These are phyloP conservation scores for Mimosa pudica DNA, from an alignment of 306 rosid species.

Conservation along the genomic window DNA sequence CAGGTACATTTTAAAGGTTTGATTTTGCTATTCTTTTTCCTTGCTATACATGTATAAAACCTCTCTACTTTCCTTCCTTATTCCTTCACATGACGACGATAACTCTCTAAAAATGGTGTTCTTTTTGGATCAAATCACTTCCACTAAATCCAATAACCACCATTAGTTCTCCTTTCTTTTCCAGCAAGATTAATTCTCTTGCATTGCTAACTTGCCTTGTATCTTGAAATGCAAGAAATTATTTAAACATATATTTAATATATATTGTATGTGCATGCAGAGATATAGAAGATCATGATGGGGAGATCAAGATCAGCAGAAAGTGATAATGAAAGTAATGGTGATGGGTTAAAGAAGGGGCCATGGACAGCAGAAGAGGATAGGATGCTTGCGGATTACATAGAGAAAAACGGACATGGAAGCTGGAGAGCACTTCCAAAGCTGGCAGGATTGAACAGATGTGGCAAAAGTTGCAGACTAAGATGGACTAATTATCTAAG, in stretches of 20 bases:
- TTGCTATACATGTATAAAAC: neutral
- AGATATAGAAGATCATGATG: neutral
- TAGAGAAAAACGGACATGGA: constrained; percentile 68
- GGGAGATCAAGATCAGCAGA: neutral
- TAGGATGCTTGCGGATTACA: constrained; percentile 38
- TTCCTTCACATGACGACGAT: neutral
- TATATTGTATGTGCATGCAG: neutral
- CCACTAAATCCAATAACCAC: neutral
- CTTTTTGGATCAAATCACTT: neutral
- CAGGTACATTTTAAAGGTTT: constrained; percentile 32
- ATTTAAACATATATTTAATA: neutral
- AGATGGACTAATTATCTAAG: constrained; percentile 82
- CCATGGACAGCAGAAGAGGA: constrained; percentile 62
- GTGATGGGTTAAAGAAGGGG: constrained; percentile 50
- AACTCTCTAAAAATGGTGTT: neutral
- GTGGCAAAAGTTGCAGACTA: constrained; percentile 79
- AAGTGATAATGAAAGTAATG: constrained; percentile 27
- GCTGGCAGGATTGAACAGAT: constrained; percentile 79
- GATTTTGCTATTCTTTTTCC: constrained; percentile 4
- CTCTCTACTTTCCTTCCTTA: neutral
- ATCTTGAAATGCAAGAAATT: neutral
- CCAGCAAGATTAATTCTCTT: neutral
- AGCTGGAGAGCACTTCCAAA: constrained; percentile 84
- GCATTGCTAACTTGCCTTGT: neutral
- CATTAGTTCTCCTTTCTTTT: neutral